phyloP scores from a whole-genome alignment of 2,329 filamentous ascomycete species.

The Eutypa lata region DNA sequence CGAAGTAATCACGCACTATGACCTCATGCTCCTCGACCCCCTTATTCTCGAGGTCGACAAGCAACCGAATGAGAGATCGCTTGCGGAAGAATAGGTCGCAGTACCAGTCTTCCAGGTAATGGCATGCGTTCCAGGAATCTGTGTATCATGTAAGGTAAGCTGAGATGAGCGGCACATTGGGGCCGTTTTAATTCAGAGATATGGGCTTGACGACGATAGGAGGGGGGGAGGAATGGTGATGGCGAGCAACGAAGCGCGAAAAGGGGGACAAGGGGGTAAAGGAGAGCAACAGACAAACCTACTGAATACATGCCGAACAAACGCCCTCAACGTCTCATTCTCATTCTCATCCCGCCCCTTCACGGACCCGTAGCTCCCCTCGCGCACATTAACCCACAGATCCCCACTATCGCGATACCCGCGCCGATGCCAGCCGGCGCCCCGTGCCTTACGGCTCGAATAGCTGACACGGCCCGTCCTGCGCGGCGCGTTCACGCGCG shows the following conservation, averaged over 20 bases:
- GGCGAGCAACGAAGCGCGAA: too few relatives aligned
- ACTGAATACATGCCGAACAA: conserved; percentile 5
- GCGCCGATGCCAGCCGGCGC: conserved; percentile 15
- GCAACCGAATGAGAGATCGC: conserved; percentile 11
- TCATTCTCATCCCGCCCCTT: conserved; percentile 12
- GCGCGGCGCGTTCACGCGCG: background rate
- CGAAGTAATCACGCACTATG: conserved; percentile 16
- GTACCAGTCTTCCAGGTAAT: conserved; percentile 7
- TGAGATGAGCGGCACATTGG: too few relatives aligned
- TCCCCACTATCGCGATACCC: conserved; percentile 11
- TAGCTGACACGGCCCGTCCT: background rate
- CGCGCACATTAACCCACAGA: conserved; percentile 19
- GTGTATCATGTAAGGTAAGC: background rate
- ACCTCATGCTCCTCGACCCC: conserved; percentile 6
- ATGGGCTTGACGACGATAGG: too few relatives aligned
- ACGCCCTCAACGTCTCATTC: conserved; percentile 5
- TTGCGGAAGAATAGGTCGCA: conserved; percentile 14
- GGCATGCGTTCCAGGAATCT: background rate
- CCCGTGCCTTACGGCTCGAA: background rate
- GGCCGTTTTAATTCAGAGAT: too few relatives aligned
- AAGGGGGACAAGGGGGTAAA: background rate
- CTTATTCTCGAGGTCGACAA: conserved; percentile 10
- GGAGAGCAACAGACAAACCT: background rate
- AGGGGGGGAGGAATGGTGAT: too few relatives aligned
- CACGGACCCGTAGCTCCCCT: conserved; percentile 12